These are phyloP conservation scores for Acmispon strigosus DNA, from an alignment of 306 rosid species.

Conservation along the genomic window DNA sequence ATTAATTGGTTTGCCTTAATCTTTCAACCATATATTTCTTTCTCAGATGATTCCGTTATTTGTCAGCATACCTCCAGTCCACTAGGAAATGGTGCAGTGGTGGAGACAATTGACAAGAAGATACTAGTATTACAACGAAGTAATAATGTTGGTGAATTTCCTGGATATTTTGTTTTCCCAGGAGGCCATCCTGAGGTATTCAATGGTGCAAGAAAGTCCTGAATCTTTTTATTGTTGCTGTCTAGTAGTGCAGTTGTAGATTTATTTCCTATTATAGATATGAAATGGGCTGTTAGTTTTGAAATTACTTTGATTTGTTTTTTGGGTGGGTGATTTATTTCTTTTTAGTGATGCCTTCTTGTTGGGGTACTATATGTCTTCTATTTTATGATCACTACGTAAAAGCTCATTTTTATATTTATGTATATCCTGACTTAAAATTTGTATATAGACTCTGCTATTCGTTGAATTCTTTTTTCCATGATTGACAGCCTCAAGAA, in stretches of 20 bases:
- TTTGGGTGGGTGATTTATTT: neutral
- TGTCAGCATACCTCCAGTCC: conserved; percentile 93
- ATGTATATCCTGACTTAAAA: conserved; percentile 2
- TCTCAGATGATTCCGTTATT: conserved; percentile 56
- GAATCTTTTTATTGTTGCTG: neutral
- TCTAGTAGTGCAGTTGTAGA: neutral
- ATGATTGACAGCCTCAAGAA: conserved; percentile 77
- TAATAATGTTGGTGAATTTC: conserved; percentile 86
- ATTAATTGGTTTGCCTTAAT: neutral
- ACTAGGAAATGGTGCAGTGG: conserved; percentile 91
- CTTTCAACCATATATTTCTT: neutral
- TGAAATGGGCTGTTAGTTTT: neutral
- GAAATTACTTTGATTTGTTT: conserved; percentile 8
- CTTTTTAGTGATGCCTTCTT: conserved; percentile 1
- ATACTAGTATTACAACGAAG: conserved; percentile 78
- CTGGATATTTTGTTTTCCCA: conserved; percentile 89
- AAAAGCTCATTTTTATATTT: neutral
- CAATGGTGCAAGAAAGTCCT: neutral
- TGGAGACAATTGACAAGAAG: conserved; percentile 72
- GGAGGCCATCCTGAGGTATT: conserved; percentile 99
- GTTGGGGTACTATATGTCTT: neutral
- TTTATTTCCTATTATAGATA: neutral
- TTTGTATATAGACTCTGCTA: conserved; percentile 2
- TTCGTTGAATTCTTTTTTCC: conserved; percentile 1
- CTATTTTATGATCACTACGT: neutral